Conservation (phyloP, 179 eudicot genomes). For the Drosera spatulata region DNA sequence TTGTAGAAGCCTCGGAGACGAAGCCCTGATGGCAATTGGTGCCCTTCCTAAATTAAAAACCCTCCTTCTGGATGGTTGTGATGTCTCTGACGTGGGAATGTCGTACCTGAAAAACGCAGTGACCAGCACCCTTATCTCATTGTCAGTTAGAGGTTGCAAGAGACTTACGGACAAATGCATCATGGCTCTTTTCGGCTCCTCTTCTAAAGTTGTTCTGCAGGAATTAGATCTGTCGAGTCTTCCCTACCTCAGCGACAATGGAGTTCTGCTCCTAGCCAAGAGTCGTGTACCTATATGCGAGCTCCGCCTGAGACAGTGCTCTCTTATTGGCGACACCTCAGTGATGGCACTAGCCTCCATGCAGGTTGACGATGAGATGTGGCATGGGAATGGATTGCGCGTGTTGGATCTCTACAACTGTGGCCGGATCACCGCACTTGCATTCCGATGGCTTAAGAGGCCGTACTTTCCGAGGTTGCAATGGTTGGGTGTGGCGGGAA, state of each 20-base stretch:
- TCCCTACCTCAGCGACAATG: slow-evolving; percentile 69
- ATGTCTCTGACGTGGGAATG: slow-evolving; percentile 66
- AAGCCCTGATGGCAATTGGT: slow-evolving; percentile 60
- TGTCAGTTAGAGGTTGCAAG: slow-evolving; percentile 90
- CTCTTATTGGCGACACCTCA: slow-evolving; percentile 75
- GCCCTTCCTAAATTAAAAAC: slow-evolving; percentile 54
- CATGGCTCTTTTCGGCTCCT: slow-evolving; percentile 42
- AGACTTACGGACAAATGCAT: slow-evolving; percentile 82
- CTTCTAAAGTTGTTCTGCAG: slow-evolving; percentile 36
- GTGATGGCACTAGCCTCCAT: slow-evolving; percentile 90
- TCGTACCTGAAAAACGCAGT: slow-evolving; percentile 43
- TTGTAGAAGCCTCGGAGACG: slow-evolving; percentile 87
- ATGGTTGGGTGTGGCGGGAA: slow-evolving; percentile 81
- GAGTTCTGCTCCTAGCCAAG: slow-evolving; percentile 52
- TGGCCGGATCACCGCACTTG: slow-evolving; percentile 65
- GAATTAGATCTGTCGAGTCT: slow-evolving; percentile 85
- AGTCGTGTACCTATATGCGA: slow-evolving; percentile 50
- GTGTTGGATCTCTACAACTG: slow-evolving; percentile 79
- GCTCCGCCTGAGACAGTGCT: slow-evolving; percentile 83
- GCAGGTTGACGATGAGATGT: slow-evolving; percentile 55
- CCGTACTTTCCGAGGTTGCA: slow-evolving; percentile 87
- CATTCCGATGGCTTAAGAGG: slow-evolving; percentile 84
- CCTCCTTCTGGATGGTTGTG: slow-evolving; percentile 68
- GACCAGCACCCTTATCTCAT: slow-evolving; percentile 37
- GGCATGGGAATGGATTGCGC: slow-evolving; percentile 70